Evolutionary conservation across 2,329 filamentous ascomycete species (phyloP), one percentile per base, ranked within the genome.

Genomic region (Botryotinia globosa): DNA sequence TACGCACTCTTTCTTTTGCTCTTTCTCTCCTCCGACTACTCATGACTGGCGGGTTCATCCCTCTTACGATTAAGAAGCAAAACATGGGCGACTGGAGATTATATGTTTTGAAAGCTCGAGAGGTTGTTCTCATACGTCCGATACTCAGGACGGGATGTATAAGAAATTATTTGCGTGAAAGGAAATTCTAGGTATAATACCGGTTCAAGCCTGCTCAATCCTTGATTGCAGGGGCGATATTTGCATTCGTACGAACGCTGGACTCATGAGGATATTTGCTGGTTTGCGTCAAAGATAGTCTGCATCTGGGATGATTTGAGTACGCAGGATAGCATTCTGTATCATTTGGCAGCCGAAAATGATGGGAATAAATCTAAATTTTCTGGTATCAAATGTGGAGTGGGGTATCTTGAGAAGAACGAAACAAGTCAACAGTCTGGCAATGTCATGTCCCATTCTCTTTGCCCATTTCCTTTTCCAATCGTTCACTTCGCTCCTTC

Each of bases 401-500:
- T 56, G 18, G 65, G 65, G 65, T 68, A 56, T 68, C 48, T 56
- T 68, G 37, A 54, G 34, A 14, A 67, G 32, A 56, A 29, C n/a
- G 44, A 34, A 48, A 37, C 22, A 37, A 65, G 6, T 44, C 44
- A n/a, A 45, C 29, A 29, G 44, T 22, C 20, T 25, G 9, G 25
- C 14, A 32, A 42, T 56, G 20, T 56, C 48, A 56, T 56, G 18
- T 44, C 3, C n/a, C 48, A 5, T 42, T 32, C 20, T 54, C 64
- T 37, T 67, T 69, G 8, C n/a, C 64, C 32, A 39, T 44, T 54
- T 69, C 51, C 37, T 37, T 72, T 44, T 62, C 56, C 1, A 69
- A 25, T 48, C 71, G 58, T 45, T 72, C 71, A 61, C 48, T 62
- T 63, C 66, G 67, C 51, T 80, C 80, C 59, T 80, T 81, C 78